Evolutionary conservation across 2,329 filamentous ascomycete genomes (phyloP).

Genomic region (Clarireedia paspali): DNA sequence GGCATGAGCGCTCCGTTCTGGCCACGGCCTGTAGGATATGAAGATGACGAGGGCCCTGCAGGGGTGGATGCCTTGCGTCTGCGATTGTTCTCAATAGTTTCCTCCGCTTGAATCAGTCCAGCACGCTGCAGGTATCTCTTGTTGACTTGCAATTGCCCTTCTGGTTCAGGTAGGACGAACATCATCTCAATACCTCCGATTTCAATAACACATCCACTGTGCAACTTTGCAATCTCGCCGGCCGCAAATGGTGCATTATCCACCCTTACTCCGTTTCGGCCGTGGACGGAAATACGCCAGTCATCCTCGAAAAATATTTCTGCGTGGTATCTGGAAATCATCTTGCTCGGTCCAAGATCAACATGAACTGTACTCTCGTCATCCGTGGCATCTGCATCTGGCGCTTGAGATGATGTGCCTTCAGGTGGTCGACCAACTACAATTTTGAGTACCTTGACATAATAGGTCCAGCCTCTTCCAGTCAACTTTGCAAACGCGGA

Average conservation of each 20-base stretch:
- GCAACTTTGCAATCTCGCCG: slow-evolving; percentile 55
- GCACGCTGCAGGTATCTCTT: slow-evolving; percentile 63
- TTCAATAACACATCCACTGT: slow-evolving; percentile 85
- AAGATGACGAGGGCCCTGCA: not conserved
- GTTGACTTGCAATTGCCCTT: slow-evolving; percentile 58
- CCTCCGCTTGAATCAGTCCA: slow-evolving; percentile 36
- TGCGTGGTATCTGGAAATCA: slow-evolving; percentile 70
- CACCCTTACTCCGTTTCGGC: slow-evolving; percentile 83
- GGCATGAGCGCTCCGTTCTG: slow-evolving; percentile 34
- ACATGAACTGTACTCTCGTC: slow-evolving; percentile 58
- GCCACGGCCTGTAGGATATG: slow-evolving; percentile 4
- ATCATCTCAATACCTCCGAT: slow-evolving; percentile 96
- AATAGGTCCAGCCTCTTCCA: slow-evolving; percentile 77
- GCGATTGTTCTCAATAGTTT: slow-evolving; percentile 6
- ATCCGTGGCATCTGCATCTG: slow-evolving; percentile 15
- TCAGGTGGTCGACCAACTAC: slow-evolving; percentile 68
- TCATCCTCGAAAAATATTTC: slow-evolving; percentile 65
- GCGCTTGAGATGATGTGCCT: slow-evolving; percentile 27
- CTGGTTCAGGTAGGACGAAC: slow-evolving; percentile 82
- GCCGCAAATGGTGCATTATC: slow-evolving; percentile 66
- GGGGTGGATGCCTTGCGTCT: not conserved
- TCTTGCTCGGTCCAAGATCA: slow-evolving; percentile 78
- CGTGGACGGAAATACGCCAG: slow-evolving; percentile 83
- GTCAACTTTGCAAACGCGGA: slow-evolving; percentile 77
- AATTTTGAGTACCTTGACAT: slow-evolving; percentile 66